Evolutionary conservation across 106 monocot species (phyloP), one percentile per base, ranked within the genome.

Genomic region (Alisma plantagoaquatica): DNA sequence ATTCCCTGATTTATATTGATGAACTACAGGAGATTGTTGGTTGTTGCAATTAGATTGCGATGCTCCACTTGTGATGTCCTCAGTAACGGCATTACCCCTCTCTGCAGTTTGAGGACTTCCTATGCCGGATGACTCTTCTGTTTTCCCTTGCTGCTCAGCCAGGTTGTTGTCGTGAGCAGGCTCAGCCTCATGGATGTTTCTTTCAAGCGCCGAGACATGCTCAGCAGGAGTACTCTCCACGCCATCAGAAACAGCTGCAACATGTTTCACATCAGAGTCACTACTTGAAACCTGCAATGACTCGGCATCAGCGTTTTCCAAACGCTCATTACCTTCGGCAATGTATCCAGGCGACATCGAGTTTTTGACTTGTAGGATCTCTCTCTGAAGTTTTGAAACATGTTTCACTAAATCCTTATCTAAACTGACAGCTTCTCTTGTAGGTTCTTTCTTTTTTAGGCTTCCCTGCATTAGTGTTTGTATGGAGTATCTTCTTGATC

Each of bases 401-500:
- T 75, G 81, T 61, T 87, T 87, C 52, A 87, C 86, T 33, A 87
- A 56, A 38, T 77, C 74, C 29, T 87, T 87, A 27, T 87, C 81
- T 16, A 87, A 70, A 64, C 86, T 72, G 3, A 81, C 79, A 2
- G 76, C 21, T 51, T 75, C 70, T 18, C 60, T 22, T 31, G 0
- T 19, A 46, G 56, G 5, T 56, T 66, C 69, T 63, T 70, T 74
- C 41, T 27, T 76, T 47, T 29, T 60, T 22, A 29, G 33, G 14
- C 48, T 35, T 25, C 48, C 49, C 48, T 61, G 63, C 1, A 55
- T 20, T 11, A 70, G 67, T 7, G 46, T 48, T 46, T 51, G 9
- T 22, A 52, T 61, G 6, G 73, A 73, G 27, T 44, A 62, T 58
- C 73, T 73, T 51, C 59, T 66, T 32, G 21, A 2, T 28, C 29